Evolutionary conservation across 2,329 filamentous ascomycete species (phyloP).

Genomic region (Xylariaceae sp.): DNA sequence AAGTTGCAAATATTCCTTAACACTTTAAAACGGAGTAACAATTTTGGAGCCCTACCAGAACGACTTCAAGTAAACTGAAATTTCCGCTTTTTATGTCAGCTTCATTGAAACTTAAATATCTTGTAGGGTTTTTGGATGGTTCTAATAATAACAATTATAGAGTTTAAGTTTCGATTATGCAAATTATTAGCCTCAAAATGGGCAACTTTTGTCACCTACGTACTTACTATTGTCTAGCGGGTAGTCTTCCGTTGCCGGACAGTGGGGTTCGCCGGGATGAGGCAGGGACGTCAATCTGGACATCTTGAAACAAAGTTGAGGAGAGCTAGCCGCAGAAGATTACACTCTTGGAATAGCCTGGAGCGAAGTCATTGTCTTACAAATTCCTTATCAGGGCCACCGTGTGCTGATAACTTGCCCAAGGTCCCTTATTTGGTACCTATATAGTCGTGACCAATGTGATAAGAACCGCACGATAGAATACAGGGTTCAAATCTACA

Average conservation of each 20-base stretch:
- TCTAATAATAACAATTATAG: no score
- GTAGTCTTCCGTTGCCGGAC: not conserved
- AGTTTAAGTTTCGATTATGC: no score
- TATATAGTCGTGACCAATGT: not conserved
- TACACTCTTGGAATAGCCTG: slow-evolving; percentile 9
- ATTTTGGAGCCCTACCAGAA: no score
- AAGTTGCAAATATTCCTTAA: no score
- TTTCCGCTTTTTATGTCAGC: not conserved
- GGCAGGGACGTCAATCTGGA: slow-evolving; percentile 15
- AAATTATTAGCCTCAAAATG: no score
- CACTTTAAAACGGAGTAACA: no score
- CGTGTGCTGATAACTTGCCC: not conserved
- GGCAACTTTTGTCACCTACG: no score
- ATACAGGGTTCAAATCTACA: no score
- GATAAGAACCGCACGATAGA: not conserved
- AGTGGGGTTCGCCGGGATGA: not conserved
- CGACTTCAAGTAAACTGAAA: not conserved
- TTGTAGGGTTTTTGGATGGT: no score
- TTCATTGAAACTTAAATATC: no score
- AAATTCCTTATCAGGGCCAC: slow-evolving; percentile 1
- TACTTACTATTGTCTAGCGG: not conserved
- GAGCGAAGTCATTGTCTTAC: not conserved
- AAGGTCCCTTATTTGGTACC: no score
- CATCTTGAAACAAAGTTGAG: slow-evolving; percentile 17
- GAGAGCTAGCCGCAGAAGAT: slow-evolving; percentile 11